A percentile compares a stretch with the other conserved stretches of the same genome.
These are phyloP conservation scores for Dactylellina leptospora DNA, from an alignment of 2,329 filamentous ascomycete species.

Conservation along the genomic window DNA sequence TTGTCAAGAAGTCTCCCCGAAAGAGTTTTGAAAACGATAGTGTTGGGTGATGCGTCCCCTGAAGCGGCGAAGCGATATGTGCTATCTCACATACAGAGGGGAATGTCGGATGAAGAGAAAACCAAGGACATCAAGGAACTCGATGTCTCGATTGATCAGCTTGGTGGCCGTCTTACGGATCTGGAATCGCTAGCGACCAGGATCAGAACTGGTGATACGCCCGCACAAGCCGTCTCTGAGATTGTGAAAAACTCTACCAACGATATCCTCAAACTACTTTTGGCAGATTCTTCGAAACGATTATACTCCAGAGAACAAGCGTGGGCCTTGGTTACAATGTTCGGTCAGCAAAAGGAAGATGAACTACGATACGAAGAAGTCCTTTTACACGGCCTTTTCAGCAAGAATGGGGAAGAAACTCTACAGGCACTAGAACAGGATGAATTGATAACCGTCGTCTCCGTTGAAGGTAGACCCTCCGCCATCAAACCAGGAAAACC, in stretches of 20 bases:
- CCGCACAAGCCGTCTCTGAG: slow-evolving; percentile 80
- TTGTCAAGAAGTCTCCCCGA: slow-evolving; percentile 88
- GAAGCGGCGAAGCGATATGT: slow-evolving; percentile 90
- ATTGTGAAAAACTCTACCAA: slow-evolving; percentile 89
- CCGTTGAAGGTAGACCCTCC: slow-evolving; percentile 78
- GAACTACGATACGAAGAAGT: slow-evolving; percentile 83
- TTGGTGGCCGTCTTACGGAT: slow-evolving; percentile 93
- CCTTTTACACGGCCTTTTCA: slow-evolving; percentile 78
- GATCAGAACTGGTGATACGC: slow-evolving; percentile 85
- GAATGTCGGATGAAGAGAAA: slow-evolving; percentile 55
- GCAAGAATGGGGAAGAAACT: slow-evolving; percentile 75
- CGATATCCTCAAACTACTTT: slow-evolving; percentile 91
- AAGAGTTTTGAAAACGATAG: slow-evolving; percentile 85
- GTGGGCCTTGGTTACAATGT: slow-evolving; percentile 83
- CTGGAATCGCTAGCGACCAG: slow-evolving; percentile 92
- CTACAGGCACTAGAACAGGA: slow-evolving; percentile 82
- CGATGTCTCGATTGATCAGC: slow-evolving; percentile 78
- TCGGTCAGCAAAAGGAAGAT: slow-evolving; percentile 69
- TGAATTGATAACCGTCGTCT: slow-evolving; percentile 82
- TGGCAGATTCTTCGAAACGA: slow-evolving; percentile 68
- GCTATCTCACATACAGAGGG: slow-evolving; percentile 74
- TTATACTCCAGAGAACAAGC: slow-evolving; percentile 86
- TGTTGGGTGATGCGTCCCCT: slow-evolving; percentile 84
- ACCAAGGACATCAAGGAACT: slow-evolving; percentile 66
- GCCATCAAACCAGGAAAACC: slow-evolving; percentile 82